Evolutionary conservation across 139 green algal genomes (phyloP).

Genomic region (Micractinium conductrix): DNA sequence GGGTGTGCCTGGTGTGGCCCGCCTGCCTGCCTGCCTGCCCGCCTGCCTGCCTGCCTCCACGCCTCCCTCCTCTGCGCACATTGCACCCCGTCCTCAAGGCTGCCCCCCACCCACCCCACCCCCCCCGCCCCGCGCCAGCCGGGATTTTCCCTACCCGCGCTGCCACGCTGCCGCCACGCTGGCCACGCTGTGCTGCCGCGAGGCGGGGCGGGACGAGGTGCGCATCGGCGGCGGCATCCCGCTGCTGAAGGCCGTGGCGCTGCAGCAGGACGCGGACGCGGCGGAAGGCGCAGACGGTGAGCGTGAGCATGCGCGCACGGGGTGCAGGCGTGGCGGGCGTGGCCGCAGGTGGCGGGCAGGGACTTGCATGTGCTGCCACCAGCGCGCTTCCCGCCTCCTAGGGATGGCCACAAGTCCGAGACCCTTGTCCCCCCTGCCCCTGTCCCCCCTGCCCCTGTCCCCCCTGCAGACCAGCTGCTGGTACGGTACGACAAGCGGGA

Average conservation of each 20-base stretch:
- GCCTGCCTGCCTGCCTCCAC: no score
- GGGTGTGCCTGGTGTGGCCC: background rate
- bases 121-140: no score
- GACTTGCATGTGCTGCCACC: no score
- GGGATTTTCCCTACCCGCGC: constrained; percentile 14
- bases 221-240: background rate
- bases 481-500: constrained; percentile 20
- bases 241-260: background rate
- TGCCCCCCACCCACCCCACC: no score
- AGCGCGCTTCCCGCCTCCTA: no score
- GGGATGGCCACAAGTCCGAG: no score
- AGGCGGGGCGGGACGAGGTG: background rate
- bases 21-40: background rate
- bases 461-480: background rate
- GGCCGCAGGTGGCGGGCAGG: no score
- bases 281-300: no score
- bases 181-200: background rate
- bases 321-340: no score
- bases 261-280: background rate
- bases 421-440: no score
- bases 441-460: no score
- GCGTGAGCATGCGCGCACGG: no score
- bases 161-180: constrained; percentile 6
- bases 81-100: background rate
- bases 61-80: background rate